Conservation (phyloP, 805 yeast genomes). For the Cyberlindnera misumaiensis region DNA sequence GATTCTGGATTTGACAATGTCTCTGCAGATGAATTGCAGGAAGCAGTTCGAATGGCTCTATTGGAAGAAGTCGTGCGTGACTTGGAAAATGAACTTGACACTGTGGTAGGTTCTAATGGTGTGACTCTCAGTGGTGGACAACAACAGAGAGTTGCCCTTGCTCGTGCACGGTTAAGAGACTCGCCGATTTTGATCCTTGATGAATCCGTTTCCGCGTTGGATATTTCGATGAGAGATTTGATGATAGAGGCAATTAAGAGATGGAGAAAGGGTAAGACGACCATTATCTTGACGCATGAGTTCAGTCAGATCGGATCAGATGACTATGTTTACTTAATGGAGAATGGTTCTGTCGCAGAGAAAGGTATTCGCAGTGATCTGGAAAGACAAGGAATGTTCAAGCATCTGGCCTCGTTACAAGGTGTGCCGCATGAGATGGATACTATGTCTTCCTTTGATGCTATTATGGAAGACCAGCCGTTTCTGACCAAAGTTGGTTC, state of each 20-base stretch:
- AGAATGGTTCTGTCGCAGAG: conserved; percentile 49
- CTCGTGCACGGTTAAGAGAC: conserved; percentile 72
- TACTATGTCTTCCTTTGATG: not conserved
- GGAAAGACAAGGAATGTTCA: conserved; percentile 15
- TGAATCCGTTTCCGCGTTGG: conserved; percentile 83
- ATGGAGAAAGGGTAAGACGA: conserved; percentile 66
- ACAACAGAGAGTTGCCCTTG: conserved; percentile 74
- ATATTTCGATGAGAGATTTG: conserved; percentile 37
- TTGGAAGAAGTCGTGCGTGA: conserved; percentile 41
- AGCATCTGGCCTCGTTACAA: conserved; percentile 15
- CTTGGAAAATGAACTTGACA: conserved; percentile 50
- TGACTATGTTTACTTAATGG: conserved; percentile 57
- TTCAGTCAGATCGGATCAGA: conserved; percentile 43
- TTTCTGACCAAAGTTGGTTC: conserved; percentile 2
- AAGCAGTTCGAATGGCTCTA: conserved; percentile 47
- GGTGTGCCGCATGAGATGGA: not conserved
- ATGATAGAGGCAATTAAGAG: conserved; percentile 44
- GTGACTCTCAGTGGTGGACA: conserved; percentile 83
- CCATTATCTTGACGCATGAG: conserved; percentile 80
- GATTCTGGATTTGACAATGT: conserved; percentile 18
- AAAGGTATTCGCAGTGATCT: conserved; percentile 34
- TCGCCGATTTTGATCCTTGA: conserved; percentile 76
- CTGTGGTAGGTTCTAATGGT: conserved; percentile 40
- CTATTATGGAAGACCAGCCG: not conserved
- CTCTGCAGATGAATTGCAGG: conserved; percentile 24